Evolutionary conservation across 805 yeast species (phyloP), one percentile per base, ranked within the genome.

Genomic region (Myxozyma mucilagina): DNA sequence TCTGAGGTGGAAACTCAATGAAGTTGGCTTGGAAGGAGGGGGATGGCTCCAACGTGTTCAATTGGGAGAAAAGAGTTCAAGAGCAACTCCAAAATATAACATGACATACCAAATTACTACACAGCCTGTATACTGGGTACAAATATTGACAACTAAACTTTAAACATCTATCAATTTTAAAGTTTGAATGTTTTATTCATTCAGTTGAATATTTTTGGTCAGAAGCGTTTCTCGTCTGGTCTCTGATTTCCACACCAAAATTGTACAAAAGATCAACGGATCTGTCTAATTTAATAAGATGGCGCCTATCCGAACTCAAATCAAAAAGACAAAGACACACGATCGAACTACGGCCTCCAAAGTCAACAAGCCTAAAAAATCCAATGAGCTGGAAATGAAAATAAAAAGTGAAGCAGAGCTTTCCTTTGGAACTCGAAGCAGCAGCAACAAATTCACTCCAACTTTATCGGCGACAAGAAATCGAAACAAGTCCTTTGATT

Each of bases 401-500:
- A 50, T 53, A 13, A 45, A 36, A 34, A 36, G 50, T n/a, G 56
- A 34, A 32, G 47, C 35, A 8, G 56, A 41, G 16, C 38, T 43
- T 8, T 16, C 24, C 1, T 9, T 41, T 24, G 14, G 14, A 14
- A 8, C 36, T 5, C 35, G 36, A 8, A 24, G 39, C 3, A 20
- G 34, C 16, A n/a, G 36, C 4, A 20, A 32, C 20, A 34, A 31
- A n/a, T n/a, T 13, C 8, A 9, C 32, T 14, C n/a, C 49, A 8
- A 5, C 53, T 11, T 13, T 36, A n/a, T 42, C 48, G 4, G 41
- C 48, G 36, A 7, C 48, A n/a, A 52, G 43, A 34, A 24, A 34
- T 31, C 31, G 43, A n/a, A 36, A 51, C 11, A 56, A 56, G 43
- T 60, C 64, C 38, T 60, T 60, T 48, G 61, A 53, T 24, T 35